Evolutionary conservation across 2,329 filamentous ascomycete species (phyloP), one percentile per base, ranked within the genome.

Genomic region (Parascedosporium putredinis): DNA sequence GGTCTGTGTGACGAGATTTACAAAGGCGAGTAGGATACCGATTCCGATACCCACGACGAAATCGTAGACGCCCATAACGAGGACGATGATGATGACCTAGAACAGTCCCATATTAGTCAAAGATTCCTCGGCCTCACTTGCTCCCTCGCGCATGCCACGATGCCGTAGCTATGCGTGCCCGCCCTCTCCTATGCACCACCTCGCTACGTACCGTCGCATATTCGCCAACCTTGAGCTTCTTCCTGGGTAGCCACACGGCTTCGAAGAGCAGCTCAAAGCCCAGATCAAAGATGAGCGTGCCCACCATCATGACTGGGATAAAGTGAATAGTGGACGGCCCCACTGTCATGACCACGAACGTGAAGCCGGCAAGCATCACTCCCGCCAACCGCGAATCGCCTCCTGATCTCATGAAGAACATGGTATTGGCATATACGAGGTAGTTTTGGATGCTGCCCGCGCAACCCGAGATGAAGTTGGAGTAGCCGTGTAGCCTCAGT

Each of bases 301-400:
- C 93, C 3, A 98, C 93, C 65, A 98, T 90, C 82, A 95, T 95
- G 54, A 97, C 84, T 0, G 93, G 93, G 50, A 98, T 96, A 60
- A 82, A 97, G 1, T 91, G 91, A 58, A 98, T 93, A 53, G 95
- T 80, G 5, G 80, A 80, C 1, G 93, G 91, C 0, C 93, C 93
- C 49, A 91, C 78, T 45, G 93, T 70, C 79, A 96, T 84, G 38
- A 97, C 79, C 2, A 83, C 83, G 58, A 83, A 81, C 0, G 93
- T 98, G 4, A 86, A 79, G 20, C 75, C 68, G 1, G 93, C 93
- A 47, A 98, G 76, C 71, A 96, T 78, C 23, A 90, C 75, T 3
- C 93, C 93, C 7, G 90, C 93, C 42, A 95, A 70, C 45, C 93
- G 83, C 58, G 81, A 90, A 61, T 94, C 81, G 18, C 91, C 93